Evolutionary conservation across 202 grass and related monocot genomes (phyloP).

Genomic region (Schoenoplectus tabernaemontani): DNA sequence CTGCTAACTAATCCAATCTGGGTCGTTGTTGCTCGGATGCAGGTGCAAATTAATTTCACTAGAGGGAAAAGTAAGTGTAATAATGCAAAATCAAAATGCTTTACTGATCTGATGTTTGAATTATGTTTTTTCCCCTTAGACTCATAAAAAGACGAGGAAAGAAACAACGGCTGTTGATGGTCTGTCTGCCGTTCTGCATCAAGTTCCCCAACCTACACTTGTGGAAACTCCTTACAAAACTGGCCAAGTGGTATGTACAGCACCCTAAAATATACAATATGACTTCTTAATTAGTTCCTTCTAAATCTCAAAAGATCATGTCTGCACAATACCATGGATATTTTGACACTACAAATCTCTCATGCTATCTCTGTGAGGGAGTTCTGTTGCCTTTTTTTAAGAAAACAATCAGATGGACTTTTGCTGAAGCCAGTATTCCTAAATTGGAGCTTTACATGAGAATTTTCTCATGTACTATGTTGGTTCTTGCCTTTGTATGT

Average conservation of each 20-base stretch:
- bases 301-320: background rate
- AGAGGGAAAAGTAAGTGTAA: background rate
- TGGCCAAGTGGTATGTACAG: conserved; percentile 39
- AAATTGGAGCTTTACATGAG: too few species aligned
- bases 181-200: conserved; percentile 36
- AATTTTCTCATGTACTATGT: background rate
- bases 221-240: conserved; percentile 64
- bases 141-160: conserved; percentile 65
- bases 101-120: background rate
- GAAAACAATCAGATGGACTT: background rate
- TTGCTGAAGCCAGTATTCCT: background rate
- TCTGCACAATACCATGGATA: background rate
- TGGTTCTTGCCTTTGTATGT: background rate
- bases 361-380: background rate
- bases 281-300: background rate
- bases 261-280: background rate
- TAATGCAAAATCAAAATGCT: background rate
- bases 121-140: conserved; percentile 39
- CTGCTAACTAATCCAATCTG: conserved; percentile 94
- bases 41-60: conserved; percentile 33
- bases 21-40: conserved; percentile 83
- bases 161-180: conserved; percentile 24
- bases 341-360: background rate
- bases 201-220: conserved; percentile 27
- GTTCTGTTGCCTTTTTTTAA: background rate